Evolutionary conservation across 192 early-diverging fungal genomes (phyloP), one percentile per base, ranked within the genome.

Genomic region (Backusella macrospora): DNA sequence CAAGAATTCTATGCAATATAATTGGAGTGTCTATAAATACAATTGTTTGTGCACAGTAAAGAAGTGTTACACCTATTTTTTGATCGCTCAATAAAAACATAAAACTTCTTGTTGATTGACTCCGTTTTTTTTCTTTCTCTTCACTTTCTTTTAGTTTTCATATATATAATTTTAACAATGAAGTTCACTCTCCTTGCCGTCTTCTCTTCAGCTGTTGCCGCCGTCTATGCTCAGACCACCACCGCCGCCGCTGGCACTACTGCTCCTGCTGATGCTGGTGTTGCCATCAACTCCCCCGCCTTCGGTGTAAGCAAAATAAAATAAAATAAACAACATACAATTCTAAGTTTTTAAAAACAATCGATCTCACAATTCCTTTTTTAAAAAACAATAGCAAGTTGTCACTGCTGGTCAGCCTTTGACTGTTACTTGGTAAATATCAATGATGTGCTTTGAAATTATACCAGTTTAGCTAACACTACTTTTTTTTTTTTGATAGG

Each of bases 151-250:
- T 45, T 29, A 38, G 21, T 26, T 39, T 6, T 68, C 29, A 34
- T 34, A 34, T 34, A 34, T 34, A 34, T 59, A 26, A 23, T 26
- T 59, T 59, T 59, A 59, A 59, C 55, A 68, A 75, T 75, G 73
- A 75, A 69, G 52, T 75, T 75, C 67, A n/a, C 73, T 14, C 23
- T 45, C 26, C 18, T 55, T 69, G 46, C 66, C 16, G 21, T 66
- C 21, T 13, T 75, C 37, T 44, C 66, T 37, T 48, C 69, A 4
- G 69, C 37, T 59, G 52, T 48, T 23, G 26, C 69, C 8, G 26
- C 69, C 59, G 69, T 39, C 39, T 21, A 21, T 23, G 69, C 69
- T 42, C 69, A 71, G 49, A 6, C 42, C 15, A 29, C 68, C 9
- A 38, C 68, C 23, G 29, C 23, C 38, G 15, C 64, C 18, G n/a